Conservation (phyloP, 148 eudicot species). For the Fagopyrum homotropicum region DNA sequence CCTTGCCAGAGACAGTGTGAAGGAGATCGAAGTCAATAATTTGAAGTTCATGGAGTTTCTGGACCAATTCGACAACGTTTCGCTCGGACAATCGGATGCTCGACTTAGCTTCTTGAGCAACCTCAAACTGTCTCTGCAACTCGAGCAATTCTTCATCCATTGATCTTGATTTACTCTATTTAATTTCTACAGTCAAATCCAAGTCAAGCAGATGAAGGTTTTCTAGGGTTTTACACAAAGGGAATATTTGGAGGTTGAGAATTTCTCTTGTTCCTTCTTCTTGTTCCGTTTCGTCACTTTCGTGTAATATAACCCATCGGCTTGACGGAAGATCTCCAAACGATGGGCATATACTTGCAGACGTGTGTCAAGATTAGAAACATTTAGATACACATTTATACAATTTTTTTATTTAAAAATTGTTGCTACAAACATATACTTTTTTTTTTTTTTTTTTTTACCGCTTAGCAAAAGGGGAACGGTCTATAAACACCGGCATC, state of each 20-base stretch:
- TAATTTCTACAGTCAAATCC: not conserved
- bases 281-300: not conserved
- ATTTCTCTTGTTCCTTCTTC: not conserved
- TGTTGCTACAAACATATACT: too few species aligned
- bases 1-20: slow-evolving; percentile 91
- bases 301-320: not conserved
- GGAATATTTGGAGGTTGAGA: not conserved
- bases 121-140: slow-evolving; percentile 79
- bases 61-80: slow-evolving; percentile 97
- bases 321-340: not conserved
- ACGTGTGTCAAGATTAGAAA: too few species aligned
- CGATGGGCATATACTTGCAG: not conserved
- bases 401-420: too few species aligned
- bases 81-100: slow-evolving; percentile 93
- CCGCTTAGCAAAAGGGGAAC: too few species aligned
- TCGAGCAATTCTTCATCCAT: slow-evolving; percentile 94
- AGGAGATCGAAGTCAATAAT: slow-evolving; percentile 96
- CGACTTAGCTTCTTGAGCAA: slow-evolving; percentile 86
- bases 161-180: not conserved
- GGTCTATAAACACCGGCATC: too few species aligned
- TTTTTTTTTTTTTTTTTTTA: too few species aligned
- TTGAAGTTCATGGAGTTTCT: slow-evolving; percentile 75
- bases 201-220: not conserved
- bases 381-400: too few species aligned
- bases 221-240: slow-evolving; percentile 11